Evolutionary conservation across 345 rosid genomes (phyloP).

Genomic region (Eucalyptus viminalis): DNA sequence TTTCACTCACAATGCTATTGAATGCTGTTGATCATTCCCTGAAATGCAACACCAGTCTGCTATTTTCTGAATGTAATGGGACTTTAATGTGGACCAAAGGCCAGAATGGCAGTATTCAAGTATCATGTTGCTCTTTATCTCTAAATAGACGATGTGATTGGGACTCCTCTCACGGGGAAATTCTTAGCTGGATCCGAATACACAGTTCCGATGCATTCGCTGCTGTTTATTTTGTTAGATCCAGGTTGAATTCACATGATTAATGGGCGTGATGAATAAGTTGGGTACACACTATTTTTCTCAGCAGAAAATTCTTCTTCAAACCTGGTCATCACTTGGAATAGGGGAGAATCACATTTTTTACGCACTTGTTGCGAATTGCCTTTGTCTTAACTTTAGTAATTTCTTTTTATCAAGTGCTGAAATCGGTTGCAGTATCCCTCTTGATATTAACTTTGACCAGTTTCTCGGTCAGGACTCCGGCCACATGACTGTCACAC

Average conservation of each 20-base stretch:
- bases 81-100: neutral
- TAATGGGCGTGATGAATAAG: neutral
- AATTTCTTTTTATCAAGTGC: neutral
- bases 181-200: neutral
- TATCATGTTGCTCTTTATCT: neutral
- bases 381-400: neutral
- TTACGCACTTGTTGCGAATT: neutral
- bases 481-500: neutral
- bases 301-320: neutral
- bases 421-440: neutral
- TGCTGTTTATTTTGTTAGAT: neutral
- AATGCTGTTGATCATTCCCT: neutral
- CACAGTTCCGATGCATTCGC: neutral
- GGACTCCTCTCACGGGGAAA: neutral
- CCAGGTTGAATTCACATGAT: neutral
- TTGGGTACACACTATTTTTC: neutral
- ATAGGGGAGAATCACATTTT: neutral
- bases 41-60: neutral
- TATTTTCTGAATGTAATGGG: neutral
- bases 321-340: neutral
- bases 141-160: neutral
- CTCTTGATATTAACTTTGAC: neutral
- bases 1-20: neutral
- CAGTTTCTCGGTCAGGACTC: neutral
- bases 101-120: neutral